Base-by-base conservation (phyloP, 164 flowering plant genomes). In the Umbilicus rupestris region DNA sequence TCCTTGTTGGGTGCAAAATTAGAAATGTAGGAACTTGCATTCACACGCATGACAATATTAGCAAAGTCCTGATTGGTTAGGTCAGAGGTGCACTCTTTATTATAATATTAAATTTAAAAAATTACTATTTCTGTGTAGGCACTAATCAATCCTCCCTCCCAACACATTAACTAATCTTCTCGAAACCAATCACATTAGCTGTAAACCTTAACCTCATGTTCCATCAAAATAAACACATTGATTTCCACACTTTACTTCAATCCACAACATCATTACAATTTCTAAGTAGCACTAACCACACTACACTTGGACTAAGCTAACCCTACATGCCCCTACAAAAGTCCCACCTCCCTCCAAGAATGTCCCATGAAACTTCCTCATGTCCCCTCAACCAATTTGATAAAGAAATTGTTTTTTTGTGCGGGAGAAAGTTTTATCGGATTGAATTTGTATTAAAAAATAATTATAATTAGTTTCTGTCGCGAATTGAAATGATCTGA, bases 351-450 rank as follows among this genome's bases (percentile, higher is more conserved):
- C 33, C 19, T 55, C 17, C 33, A 26, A 55, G 31, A 49, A 8
- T 47, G 55, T 47, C 55, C 55, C 55, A n/a, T 47, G 60, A 55
- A 55, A 55, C 33, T 55, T 55, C 60, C 60, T 28, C 60, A 26
- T 55, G 55, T 12, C 31, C 33, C 60, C 8, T 16, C 19, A 19
- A 3, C 14, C 11, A 3, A 42, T 62, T 16, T 47, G 20, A 5
- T 47, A n/a, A n/a, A n/a, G n/a, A n/a, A n/a, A n/a, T n/a, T n/a
- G n/a, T n/a, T n/a, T n/a, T n/a, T n/a, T n/a, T n/a, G n/a, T n/a
- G n/a, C n/a, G n/a, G n/a, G n/a, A n/a, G n/a, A n/a, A n/a, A n/a
- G n/a, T n/a, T n/a, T n/a, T n/a, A n/a, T n/a, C n/a, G n/a, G n/a
- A n/a, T n/a, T n/a, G n/a, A n/a, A n/a, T n/a, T n/a, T n/a, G n/a